phyloP scores from a whole-genome alignment of 768 basidiomycete species.

The Tricholoma saponaceum region DNA sequence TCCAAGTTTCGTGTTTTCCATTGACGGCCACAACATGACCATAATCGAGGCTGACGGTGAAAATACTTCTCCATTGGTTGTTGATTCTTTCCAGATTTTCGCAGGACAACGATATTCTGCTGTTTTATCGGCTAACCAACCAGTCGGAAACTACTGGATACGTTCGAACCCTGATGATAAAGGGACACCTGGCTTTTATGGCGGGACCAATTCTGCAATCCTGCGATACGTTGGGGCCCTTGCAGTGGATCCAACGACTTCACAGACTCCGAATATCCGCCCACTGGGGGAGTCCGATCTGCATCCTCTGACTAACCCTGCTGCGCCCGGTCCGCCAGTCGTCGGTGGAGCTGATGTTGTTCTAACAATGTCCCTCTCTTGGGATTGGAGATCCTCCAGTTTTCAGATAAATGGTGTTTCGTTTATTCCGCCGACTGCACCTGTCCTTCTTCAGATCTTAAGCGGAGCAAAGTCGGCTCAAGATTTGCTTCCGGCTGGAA shows the following conservation, averaged over 20 bases:
- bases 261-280: slow-evolving; percentile 7
- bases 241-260: slow-evolving; percentile 36
- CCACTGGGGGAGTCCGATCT: slow-evolving; percentile 35
- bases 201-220: slow-evolving; percentile 44
- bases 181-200: slow-evolving; percentile 20
- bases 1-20: slow-evolving; percentile 36
- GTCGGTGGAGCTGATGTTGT: slow-evolving; percentile 39
- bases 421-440: slow-evolving; percentile 33
- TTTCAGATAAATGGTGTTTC: slow-evolving; percentile 27
- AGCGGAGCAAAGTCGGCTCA: slow-evolving; percentile 36
- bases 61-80: slow-evolving; percentile 36
- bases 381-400: slow-evolving; percentile 5
- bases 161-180: slow-evolving; percentile 27
- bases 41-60: slow-evolving; percentile 50
- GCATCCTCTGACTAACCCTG: slow-evolving; percentile 27
- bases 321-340: slow-evolving; percentile 25
- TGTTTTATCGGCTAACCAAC: slow-evolving; percentile 41
- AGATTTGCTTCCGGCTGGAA: slow-evolving; percentile 34
- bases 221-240: slow-evolving; percentile 45
- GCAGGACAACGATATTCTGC: slow-evolving; percentile 27
- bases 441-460: slow-evolving; percentile 46
- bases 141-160: slow-evolving; percentile 49
- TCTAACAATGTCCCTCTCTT: slow-evolving; percentile 29
- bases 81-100: slow-evolving; percentile 40
- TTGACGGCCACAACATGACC: slow-evolving; percentile 43